A percentile compares a stretch with the other conserved stretches of the same genome.
phyloP scores from a whole-genome alignment of 257 asterid genomes.

The Echium plantagineum region DNA sequence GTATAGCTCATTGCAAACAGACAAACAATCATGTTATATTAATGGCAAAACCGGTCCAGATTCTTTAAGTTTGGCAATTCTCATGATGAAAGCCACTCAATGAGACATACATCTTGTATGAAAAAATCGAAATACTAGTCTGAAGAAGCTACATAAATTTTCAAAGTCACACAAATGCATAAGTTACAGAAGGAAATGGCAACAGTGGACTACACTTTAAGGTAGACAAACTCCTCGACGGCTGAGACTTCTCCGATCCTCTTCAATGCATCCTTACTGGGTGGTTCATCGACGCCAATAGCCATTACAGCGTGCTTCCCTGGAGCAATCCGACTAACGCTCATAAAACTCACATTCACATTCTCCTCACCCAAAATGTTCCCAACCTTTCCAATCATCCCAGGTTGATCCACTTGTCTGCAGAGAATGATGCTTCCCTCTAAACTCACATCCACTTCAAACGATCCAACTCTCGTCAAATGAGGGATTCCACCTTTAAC shows the following conservation, averaged over 20 bases:
- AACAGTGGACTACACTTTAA: conserved; percentile 31
- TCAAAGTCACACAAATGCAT: background rate
- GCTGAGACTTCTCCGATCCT: conserved; percentile 81
- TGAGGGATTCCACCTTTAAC: conserved; percentile 88
- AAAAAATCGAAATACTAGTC: background rate
- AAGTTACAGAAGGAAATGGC: background rate
- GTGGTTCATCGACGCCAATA: conserved; percentile 88
- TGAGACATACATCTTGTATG: no score
- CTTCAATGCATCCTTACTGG: conserved; percentile 64
- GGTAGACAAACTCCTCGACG: conserved; percentile 74
- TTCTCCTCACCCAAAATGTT: conserved; percentile 75
- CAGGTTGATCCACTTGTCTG: conserved; percentile 95
- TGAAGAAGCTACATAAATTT: background rate
- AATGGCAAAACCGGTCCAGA: no score
- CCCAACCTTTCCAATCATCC: conserved; percentile 91
- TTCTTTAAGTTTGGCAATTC: no score
- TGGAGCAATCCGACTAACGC: conserved; percentile 81
- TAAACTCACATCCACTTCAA: conserved; percentile 86
- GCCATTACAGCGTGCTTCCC: conserved; percentile 97
- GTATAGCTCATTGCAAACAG: no score
- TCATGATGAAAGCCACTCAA: no score
- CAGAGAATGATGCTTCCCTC: conserved; percentile 88
- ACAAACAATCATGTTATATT: no score
- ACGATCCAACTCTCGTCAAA: conserved; percentile 75
- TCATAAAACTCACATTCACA: conserved; percentile 82